Evolutionary conservation across 257 asterid genomes (phyloP), one percentile per base, ranked within the genome.

Genomic region (Coffea eugenioides): DNA sequence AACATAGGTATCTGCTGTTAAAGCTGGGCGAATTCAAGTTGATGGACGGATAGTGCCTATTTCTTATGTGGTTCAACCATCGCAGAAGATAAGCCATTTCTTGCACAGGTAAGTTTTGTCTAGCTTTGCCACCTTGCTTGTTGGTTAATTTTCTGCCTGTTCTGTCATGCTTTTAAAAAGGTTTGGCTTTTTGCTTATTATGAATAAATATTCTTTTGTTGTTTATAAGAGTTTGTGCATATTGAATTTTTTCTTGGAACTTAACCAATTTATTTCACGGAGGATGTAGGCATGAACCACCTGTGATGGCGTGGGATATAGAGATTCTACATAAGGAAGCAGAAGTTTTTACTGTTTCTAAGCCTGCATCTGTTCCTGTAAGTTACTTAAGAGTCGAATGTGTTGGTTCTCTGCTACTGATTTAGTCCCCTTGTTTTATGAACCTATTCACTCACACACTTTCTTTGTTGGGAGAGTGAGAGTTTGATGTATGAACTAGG

Each of bases 241-340:
- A 25, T 11, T 83, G 77, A 71, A 73, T 65, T 56, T 25, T 81
- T 39, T 65, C 67, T 57, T 71, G 77, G 78, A 84, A 82, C 84
- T 82, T 82, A 77, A 85, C 87, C 79, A 74, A 77, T 79, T 92
- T 87, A 90, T 88, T 69, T 65, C 48, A 79, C 84, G 85, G 90
- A 87, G 88, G 85, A 76, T 96, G 94, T 90, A 96, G 99, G 97
- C 99, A 96, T 79, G 99, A 94, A 89, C 99, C 99, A 69, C 99
- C 98, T 16, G 98, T 96, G 79, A 88, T 85, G 97, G 97, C 97
- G 21, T 73, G 73, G 90, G 91, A 91, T 82, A 88, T 96, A 65
- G 80, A 89, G 90, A 84, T 96, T 89, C 95, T 96, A 79, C 90
- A 87, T 77, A 83, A 85, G 62, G 98, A 92, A 36, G 88, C 92